Percentiles rank a stretch among this genome's conserved stretches.
Conservation (phyloP, 345 rosid genomes). For the Pseudoturritis turrita region DNA sequence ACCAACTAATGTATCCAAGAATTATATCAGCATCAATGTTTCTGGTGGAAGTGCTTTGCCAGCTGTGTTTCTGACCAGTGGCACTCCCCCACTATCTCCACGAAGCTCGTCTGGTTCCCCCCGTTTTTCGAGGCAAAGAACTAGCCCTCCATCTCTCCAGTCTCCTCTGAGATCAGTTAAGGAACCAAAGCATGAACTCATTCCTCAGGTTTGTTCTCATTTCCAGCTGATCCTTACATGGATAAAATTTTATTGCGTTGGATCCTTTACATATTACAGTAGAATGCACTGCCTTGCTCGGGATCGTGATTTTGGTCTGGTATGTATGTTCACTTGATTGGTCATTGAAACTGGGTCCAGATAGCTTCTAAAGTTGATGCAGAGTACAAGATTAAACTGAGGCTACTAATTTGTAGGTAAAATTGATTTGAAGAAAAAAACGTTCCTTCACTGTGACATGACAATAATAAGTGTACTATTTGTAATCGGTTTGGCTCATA, state of each 20-base stretch:
- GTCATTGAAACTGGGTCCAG: not conserved
- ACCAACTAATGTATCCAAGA: constrained; percentile 44
- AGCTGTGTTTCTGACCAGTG: constrained; percentile 74
- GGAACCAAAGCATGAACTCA: constrained; percentile 59
- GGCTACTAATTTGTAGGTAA: not conserved
- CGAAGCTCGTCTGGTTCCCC: constrained; percentile 74
- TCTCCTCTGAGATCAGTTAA: constrained; percentile 62
- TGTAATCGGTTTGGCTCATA: not conserved
- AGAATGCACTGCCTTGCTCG: not conserved
- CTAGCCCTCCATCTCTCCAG: constrained; percentile 61
- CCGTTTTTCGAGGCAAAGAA: constrained; percentile 56
- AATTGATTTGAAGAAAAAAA: not conserved
- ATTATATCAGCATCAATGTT: constrained; percentile 36
- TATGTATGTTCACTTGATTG: not conserved
- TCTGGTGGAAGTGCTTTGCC: constrained; percentile 47
- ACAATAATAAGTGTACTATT: not conserved
- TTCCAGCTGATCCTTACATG: not conserved
- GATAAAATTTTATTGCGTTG: not conserved
- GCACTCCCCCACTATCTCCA: constrained; percentile 90
- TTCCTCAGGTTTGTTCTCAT: constrained; percentile 71
- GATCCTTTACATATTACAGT: not conserved
- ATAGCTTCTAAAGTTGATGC: not conserved
- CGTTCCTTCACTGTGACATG: not conserved
- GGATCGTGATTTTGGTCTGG: not conserved
- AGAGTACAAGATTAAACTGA: not conserved